Evolutionary conservation across 495 filamentous ascomycete species (phyloP).

Genomic region (Xylaria scruposa): DNA sequence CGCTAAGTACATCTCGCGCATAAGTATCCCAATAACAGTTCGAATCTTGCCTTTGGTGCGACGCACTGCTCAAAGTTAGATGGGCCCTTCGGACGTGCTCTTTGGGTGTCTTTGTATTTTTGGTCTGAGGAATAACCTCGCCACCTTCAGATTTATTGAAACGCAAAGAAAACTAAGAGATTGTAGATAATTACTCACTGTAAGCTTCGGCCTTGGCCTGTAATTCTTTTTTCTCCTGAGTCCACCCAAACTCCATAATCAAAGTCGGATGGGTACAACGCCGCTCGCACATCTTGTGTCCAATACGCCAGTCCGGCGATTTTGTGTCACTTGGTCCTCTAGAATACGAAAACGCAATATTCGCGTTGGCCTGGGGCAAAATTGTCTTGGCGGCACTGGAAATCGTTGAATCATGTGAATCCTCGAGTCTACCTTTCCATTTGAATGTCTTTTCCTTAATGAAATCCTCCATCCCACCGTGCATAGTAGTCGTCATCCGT

Average conservation of each 20-base stretch:
- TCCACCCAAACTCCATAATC: constrained; percentile 6
- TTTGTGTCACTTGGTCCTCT: neutral
- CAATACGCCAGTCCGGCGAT: constrained; percentile 2
- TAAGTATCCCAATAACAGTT: constrained; percentile 3
- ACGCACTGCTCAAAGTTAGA: neutral
- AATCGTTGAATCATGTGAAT: neutral
- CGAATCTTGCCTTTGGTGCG: constrained; percentile 7
- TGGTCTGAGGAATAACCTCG: neutral
- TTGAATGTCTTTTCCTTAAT: neutral
- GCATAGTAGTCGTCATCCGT: constrained; percentile 13
- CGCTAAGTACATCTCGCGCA: constrained; percentile 4
- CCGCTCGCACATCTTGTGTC: neutral
- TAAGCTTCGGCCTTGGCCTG: constrained; percentile 1
- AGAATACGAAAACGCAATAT: neutral
- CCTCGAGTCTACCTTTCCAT: neutral
- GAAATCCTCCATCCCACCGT: constrained; percentile 2
- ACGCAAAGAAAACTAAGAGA: neutral
- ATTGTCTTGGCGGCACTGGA: constrained; percentile 3
- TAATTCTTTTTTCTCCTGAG: neutral
- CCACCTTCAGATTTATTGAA: neutral
- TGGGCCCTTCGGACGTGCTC: neutral
- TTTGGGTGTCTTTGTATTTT: neutral
- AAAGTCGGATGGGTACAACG: constrained; percentile 8
- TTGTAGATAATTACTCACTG: neutral
- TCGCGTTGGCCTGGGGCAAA: neutral